These are phyloP conservation scores for Xylariomycetidae sp. DNA, from an alignment of 2,329 filamentous ascomycete genomes.

Conservation along the genomic window DNA sequence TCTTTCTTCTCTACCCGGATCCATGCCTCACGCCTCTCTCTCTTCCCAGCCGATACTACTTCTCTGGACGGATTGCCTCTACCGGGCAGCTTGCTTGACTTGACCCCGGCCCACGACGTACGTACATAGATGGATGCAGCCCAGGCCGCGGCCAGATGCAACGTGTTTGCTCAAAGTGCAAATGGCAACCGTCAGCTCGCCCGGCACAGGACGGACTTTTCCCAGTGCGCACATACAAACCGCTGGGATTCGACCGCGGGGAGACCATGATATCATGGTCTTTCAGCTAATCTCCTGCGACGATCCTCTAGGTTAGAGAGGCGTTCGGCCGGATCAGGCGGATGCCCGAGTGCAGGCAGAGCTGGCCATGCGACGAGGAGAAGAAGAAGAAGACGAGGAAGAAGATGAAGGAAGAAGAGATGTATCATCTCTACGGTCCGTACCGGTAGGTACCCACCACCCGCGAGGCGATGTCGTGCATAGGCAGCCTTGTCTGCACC, in stretches of 20 bases:
- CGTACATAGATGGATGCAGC: constrained; percentile 14
- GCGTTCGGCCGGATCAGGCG: constrained; percentile 9
- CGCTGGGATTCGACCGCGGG: constrained; percentile 15
- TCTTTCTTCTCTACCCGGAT: too few species aligned
- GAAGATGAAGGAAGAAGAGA: too few species aligned
- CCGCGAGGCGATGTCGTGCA: constrained; percentile 20
- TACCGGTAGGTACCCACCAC: constrained; percentile 8
- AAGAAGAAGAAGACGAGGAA: too few species aligned
- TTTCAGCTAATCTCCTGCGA: constrained; percentile 12
- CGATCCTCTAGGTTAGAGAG: constrained; percentile 8
- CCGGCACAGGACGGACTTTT: too few species aligned
- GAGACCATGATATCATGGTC: constrained; percentile 20
- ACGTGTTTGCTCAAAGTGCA: constrained; percentile 14
- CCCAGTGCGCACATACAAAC: constrained; percentile 13
- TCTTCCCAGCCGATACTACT: too few species aligned
- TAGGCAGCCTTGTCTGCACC: constrained; percentile 16
- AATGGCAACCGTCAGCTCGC: constrained; percentile 11
- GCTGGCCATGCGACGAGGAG: constrained; percentile 9
- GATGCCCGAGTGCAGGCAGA: neutral
- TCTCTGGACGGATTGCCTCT: too few species aligned
- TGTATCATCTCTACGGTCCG: constrained; percentile 12
- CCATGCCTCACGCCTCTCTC: too few species aligned
- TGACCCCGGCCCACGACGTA: too few species aligned
- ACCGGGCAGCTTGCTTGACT: too few species aligned
- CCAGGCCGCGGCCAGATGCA: constrained; percentile 14